phyloP scores from a whole-genome alignment of 495 filamentous ascomycete species.

The Trichoderma asperelloides region DNA sequence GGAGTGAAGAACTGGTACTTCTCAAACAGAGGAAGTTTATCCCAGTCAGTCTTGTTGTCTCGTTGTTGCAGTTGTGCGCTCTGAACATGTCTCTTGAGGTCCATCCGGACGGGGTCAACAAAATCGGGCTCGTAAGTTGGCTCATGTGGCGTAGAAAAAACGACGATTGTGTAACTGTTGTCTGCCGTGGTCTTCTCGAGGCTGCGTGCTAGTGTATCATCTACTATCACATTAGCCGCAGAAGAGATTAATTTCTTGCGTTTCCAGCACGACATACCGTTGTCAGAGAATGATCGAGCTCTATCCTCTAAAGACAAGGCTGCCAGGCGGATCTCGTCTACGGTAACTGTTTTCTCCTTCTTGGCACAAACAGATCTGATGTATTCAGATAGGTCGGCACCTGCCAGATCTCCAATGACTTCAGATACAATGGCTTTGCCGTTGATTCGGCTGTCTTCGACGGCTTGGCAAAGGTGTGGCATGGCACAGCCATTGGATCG shows the following conservation, averaged over 20 bases:
- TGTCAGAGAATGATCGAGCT: slow-evolving; percentile 47
- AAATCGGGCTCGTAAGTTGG: slow-evolving; percentile 40
- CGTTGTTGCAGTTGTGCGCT: slow-evolving; percentile 11
- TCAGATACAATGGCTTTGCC: slow-evolving; percentile 43
- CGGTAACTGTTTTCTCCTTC: slow-evolving; percentile 30
- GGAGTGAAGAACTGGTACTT: slow-evolving; percentile 87
- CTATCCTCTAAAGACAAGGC: slow-evolving; percentile 39
- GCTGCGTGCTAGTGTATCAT: slow-evolving; percentile 29
- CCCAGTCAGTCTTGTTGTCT: slow-evolving; percentile 19
- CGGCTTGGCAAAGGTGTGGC: slow-evolving; percentile 23
- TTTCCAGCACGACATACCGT: slow-evolving; percentile 39
- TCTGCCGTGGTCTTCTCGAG: slow-evolving; percentile 24
- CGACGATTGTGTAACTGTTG: slow-evolving; percentile 40
- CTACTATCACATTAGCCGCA: slow-evolving; percentile 15
- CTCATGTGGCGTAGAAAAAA: slow-evolving; percentile 30
- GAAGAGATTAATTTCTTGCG: not conserved
- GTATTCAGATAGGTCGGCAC: slow-evolving; percentile 24
- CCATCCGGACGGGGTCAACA: slow-evolving; percentile 31
- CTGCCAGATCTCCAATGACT: slow-evolving; percentile 51
- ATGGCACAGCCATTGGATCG: slow-evolving; percentile 23
- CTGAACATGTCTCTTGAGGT: slow-evolving; percentile 35
- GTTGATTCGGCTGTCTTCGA: slow-evolving; percentile 15
- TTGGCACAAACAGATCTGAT: slow-evolving; percentile 24
- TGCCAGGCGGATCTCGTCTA: slow-evolving; percentile 42
- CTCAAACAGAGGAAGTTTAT: slow-evolving; percentile 63